Conservation (phyloP, 441 rosid genomes). For the Corymbia citriodora region DNA sequence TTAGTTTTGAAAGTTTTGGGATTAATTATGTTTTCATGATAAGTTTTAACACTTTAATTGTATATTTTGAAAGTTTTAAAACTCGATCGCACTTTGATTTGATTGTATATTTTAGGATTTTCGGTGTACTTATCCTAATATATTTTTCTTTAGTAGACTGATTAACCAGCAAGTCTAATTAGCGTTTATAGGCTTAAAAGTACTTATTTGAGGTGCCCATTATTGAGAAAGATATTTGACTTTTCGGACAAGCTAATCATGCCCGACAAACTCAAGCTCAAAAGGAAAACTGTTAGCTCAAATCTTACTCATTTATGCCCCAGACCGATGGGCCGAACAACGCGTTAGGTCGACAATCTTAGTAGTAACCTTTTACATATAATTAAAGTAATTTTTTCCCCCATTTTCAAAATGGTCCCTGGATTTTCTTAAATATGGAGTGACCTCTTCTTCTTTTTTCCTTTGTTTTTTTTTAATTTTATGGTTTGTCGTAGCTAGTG, state of each 20-base stretch:
- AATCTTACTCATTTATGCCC: neutral
- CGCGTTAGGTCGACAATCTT: neutral
- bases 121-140: fast-evolving
- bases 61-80: too few relatives aligned
- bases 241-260: neutral
- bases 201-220: neutral
- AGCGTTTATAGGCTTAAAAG: neutral
- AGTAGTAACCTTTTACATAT: neutral
- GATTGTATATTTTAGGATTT: too few relatives aligned
- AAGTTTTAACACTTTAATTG: fast-evolving
- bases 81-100: too few relatives aligned
- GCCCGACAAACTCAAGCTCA: fast-evolving
- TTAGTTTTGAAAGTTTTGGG: fast-evolving
- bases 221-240: fast-evolving
- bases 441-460: neutral
- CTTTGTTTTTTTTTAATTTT: too few relatives aligned
- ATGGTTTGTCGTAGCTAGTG: too few relatives aligned
- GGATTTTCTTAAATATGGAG: neutral
- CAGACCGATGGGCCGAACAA: neutral
- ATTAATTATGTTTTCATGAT: fast-evolving
- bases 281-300: neutral
- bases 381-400: neutral
- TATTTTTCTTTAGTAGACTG: fast-evolving
- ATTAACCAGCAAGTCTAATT: neutral
- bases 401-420: neutral